phyloP scores from a whole-genome alignment of 164 flowering plant genomes.

The Taxillus chinensis region DNA sequence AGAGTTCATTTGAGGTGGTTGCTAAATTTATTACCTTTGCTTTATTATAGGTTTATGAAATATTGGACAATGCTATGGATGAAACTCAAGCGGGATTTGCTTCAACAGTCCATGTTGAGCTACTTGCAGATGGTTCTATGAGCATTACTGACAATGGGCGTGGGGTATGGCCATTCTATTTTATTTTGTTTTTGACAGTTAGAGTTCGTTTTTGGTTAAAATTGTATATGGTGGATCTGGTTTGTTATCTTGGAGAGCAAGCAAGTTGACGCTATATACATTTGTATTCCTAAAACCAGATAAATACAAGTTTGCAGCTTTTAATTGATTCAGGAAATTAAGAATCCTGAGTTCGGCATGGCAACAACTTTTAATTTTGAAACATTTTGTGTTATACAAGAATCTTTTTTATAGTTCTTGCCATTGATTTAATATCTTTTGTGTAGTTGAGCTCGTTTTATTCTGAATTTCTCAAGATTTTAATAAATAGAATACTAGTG shows the following conservation, averaged over 20 bases:
- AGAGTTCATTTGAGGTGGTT: neutral
- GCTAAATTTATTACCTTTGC: slow-evolving; percentile 6
- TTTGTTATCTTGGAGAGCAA: neutral
- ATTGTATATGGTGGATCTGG: neutral
- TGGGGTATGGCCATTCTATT: slow-evolving; percentile 52
- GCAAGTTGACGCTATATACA: neutral
- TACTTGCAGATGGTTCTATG: slow-evolving; percentile 75
- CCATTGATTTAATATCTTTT: too few species aligned
- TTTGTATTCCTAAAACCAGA: too few species aligned
- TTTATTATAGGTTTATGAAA: slow-evolving; percentile 76
- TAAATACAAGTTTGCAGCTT: too few species aligned
- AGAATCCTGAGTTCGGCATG: too few species aligned
- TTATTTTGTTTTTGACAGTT: neutral
- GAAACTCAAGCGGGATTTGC: slow-evolving; percentile 98
- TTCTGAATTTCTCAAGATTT: too few species aligned
- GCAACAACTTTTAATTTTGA: too few species aligned
- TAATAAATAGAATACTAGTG: too few species aligned
- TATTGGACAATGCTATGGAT: slow-evolving; percentile 92
- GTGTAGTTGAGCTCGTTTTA: too few species aligned
- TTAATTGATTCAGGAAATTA: too few species aligned
- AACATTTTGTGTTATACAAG: too few species aligned
- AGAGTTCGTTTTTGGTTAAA: neutral
- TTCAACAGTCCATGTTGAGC: slow-evolving; percentile 55
- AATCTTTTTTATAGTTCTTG: too few species aligned
- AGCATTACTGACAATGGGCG: slow-evolving; percentile 93